phyloP scores from a whole-genome alignment of 495 filamentous ascomycete species.

The Haplographium delicatum region DNA sequence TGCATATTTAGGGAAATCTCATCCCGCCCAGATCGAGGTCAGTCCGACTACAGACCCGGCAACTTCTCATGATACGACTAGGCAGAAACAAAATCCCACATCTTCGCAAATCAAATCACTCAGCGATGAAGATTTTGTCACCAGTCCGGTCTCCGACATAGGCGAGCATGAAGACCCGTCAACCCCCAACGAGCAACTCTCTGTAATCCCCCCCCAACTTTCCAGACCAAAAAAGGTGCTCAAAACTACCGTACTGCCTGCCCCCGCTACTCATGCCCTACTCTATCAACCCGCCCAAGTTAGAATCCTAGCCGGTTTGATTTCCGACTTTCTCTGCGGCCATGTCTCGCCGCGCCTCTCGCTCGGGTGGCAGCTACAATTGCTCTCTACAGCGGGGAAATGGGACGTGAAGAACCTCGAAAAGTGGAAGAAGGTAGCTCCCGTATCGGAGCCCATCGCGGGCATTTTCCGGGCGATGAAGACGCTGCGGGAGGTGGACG shows the following conservation, averaged over 20 bases:
- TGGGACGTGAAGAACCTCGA: slow-evolving; percentile 97
- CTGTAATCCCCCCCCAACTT: slow-evolving; percentile 36
- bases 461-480: slow-evolving; percentile 81
- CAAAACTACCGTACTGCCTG: slow-evolving; percentile 65
- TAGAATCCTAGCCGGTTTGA: slow-evolving; percentile 71
- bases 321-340: slow-evolving; percentile 72
- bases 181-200: slow-evolving; percentile 32
- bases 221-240: slow-evolving; percentile 47
- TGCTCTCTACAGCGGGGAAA: slow-evolving; percentile 82
- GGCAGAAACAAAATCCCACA: slow-evolving; percentile 22
- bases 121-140: slow-evolving; percentile 30
- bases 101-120: slow-evolving; percentile 27
- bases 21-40: slow-evolving; percentile 26
- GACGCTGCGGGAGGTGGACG: slow-evolving; percentile 80
- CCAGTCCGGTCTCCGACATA: slow-evolving; percentile 2
- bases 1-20: slow-evolving; percentile 24
- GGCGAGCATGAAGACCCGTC: slow-evolving; percentile 43
- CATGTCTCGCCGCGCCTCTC: slow-evolving; percentile 73
- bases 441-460: slow-evolving; percentile 72
- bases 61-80: slow-evolving; percentile 34
- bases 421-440: slow-evolving; percentile 77
- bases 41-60: slow-evolving; percentile 44
- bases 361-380: slow-evolving; percentile 84
- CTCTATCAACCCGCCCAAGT: slow-evolving; percentile 73
- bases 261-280: slow-evolving; percentile 77